Conservation (phyloP, 768 basidiomycete genomes). For the Candolleomyces eurysporus region DNA sequence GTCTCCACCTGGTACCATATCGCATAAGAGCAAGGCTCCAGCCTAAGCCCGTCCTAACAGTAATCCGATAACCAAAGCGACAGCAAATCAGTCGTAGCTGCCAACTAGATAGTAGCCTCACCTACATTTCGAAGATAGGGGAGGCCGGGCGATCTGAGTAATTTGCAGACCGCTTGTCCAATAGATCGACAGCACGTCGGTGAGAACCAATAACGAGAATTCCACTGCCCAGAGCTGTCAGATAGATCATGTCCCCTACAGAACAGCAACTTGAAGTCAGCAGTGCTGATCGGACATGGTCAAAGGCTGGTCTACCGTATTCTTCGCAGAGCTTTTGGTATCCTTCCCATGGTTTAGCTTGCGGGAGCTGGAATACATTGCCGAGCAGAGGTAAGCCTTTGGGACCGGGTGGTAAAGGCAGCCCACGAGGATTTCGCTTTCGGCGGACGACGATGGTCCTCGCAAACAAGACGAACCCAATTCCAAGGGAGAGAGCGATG, state of each 20-base stretch:
- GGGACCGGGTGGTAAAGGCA: conserved; percentile 37
- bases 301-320: conserved; percentile 23
- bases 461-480: too few relatives aligned
- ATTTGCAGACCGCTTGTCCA: conserved; percentile 16
- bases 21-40: conserved; percentile 26
- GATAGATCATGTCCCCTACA: conserved; percentile 16
- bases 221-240: conserved; percentile 22
- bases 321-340: conserved; percentile 35
- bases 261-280: not conserved
- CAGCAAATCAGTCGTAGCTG: not conserved
- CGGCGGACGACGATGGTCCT: not conserved
- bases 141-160: conserved; percentile 8
- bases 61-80: too few relatives aligned
- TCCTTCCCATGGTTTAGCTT: conserved; percentile 32
- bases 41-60: not conserved
- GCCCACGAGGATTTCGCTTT: conserved; percentile 3
- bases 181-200: conserved; percentile 14
- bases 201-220: conserved; percentile 25
- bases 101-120: not conserved
- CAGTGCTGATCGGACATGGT: not conserved
- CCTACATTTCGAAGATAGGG: conserved; percentile 2
- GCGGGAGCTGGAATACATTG: conserved; percentile 42
- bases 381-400: conserved; percentile 40
- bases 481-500: too few relatives aligned
- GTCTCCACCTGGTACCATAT: conserved; percentile 38